These are phyloP conservation scores for Groenewaldozyma salmanticensis DNA, from an alignment of 805 yeast species.

Conservation along the genomic window DNA sequence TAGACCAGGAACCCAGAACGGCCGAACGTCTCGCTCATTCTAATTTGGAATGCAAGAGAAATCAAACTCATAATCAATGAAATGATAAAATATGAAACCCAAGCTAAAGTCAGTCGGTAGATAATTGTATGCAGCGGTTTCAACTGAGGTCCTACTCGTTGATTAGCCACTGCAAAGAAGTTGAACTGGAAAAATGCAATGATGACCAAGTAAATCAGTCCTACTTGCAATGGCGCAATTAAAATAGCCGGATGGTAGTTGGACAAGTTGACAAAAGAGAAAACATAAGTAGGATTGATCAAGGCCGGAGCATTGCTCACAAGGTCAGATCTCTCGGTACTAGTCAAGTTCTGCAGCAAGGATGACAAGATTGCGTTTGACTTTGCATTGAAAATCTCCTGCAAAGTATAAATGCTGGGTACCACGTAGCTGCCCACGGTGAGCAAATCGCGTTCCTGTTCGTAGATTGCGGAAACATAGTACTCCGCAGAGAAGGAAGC, in stretches of 20 bases:
- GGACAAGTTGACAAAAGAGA: conserved; percentile 28
- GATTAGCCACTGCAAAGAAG: conserved; percentile 48
- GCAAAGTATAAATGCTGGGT: conserved; percentile 35
- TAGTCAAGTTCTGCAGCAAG: conserved; percentile 24
- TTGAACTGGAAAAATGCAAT: conserved; percentile 61
- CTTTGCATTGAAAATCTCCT: conserved; percentile 21
- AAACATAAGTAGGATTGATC: conserved; percentile 15
- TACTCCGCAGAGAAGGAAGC: conserved; percentile 23
- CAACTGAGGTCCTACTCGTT: conserved; percentile 36
- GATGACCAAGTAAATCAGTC: conserved; percentile 62
- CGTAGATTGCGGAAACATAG: conserved; percentile 39
- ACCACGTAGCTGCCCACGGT: conserved; percentile 38
- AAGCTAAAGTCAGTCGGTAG: conserved; percentile 43
- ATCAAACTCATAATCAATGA: conserved; percentile 51
- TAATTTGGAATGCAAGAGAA: conserved; percentile 59
- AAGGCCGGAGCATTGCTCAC: conserved; percentile 19
- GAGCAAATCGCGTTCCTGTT: conserved; percentile 54
- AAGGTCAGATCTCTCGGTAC: conserved; percentile 15
- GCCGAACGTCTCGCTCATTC: conserved; percentile 50
- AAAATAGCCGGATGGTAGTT: conserved; percentile 31
- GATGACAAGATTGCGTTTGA: conserved; percentile 20
- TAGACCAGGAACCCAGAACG: conserved; percentile 60
- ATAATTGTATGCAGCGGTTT: conserved; percentile 37
- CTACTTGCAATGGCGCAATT: conserved; percentile 64
- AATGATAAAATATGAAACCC: conserved; percentile 44